phyloP scores from a whole-genome alignment of 768 basidiomycete genomes.

The Leccinum ochraceum region DNA sequence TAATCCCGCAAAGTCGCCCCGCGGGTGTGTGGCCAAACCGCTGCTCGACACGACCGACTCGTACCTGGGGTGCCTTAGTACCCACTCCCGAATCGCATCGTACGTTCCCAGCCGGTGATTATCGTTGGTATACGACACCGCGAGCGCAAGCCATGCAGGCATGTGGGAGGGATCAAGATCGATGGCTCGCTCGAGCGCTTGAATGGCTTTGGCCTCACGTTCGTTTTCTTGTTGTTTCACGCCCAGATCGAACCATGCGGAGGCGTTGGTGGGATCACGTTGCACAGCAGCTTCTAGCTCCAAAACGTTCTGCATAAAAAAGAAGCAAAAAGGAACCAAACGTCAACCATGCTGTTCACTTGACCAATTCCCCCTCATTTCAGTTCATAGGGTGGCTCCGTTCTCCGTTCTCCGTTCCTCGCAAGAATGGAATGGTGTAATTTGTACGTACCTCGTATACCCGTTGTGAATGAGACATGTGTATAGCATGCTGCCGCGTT shows the following conservation, averaged over 20 bases:
- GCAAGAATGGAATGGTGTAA: slow-evolving; percentile 11
- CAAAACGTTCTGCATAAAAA: slow-evolving; percentile 65
- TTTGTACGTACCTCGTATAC: slow-evolving; percentile 42
- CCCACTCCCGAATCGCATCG: slow-evolving; percentile 85
- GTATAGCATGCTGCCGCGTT: slow-evolving; percentile 47
- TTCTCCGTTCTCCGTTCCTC: slow-evolving; percentile 15
- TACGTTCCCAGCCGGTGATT: slow-evolving; percentile 72
- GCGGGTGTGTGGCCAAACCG: slow-evolving; percentile 30
- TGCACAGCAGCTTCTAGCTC: slow-evolving; percentile 91
- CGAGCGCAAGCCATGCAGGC: slow-evolving; percentile 86
- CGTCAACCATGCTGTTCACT: slow-evolving; percentile 18
- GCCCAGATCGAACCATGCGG: slow-evolving; percentile 89
- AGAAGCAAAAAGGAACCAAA: slow-evolving; percentile 13
- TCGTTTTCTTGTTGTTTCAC: slow-evolving; percentile 99
- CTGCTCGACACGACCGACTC: slow-evolving; percentile 42
- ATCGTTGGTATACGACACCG: slow-evolving; percentile 91
- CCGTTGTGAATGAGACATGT: slow-evolving; percentile 31
- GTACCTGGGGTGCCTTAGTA: slow-evolving; percentile 58
- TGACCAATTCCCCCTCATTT: slow-evolving; percentile 2
- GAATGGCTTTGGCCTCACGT: slow-evolving; percentile 86
- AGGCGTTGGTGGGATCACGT: slow-evolving; percentile 64
- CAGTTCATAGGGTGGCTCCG: background rate
- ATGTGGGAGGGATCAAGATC: slow-evolving; percentile 77
- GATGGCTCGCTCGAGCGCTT: slow-evolving; percentile 78
- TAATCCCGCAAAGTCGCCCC: slow-evolving; percentile 46